A percentile compares a stretch with the other conserved stretches of the same genome.
These are phyloP conservation scores for Funneliformis caledonium DNA, from an alignment of 371 early-diverging fungal genomes.

Conservation along the genomic window DNA sequence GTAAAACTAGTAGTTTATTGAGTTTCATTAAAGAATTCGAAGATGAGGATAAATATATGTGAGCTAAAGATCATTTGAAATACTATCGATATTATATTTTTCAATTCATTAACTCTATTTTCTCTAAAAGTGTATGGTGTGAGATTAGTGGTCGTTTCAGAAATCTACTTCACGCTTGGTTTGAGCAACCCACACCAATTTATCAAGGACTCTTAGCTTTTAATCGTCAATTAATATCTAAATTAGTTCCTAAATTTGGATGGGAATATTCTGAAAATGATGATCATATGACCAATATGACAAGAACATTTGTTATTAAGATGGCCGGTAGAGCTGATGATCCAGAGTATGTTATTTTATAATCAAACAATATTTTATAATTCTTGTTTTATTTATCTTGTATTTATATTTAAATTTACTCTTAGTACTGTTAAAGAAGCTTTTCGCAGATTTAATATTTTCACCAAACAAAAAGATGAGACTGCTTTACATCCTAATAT, in stretches of 20 bases:
- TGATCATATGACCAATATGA: slow-evolving; percentile 49
- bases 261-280: slow-evolving; percentile 61
- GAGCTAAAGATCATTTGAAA: slow-evolving; percentile 4
- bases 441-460: slow-evolving; percentile 60
- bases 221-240: slow-evolving; percentile 55
- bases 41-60: slow-evolving; percentile 68
- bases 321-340: slow-evolving; percentile 55
- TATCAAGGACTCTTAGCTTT: slow-evolving; percentile 50
- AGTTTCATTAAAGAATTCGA: slow-evolving; percentile 64
- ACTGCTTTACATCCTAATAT: slow-evolving; percentile 83
- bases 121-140: slow-evolving; percentile 55
- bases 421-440: slow-evolving; percentile 59
- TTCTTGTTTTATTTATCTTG: neutral
- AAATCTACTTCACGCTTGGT: slow-evolving; percentile 53
- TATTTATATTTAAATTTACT: neutral
- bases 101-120: neutral
- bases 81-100: neutral
- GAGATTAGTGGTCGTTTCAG: slow-evolving; percentile 55
- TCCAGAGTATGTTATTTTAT: slow-evolving; percentile 31
- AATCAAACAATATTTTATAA: slow-evolving; percentile 6
- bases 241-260: slow-evolving; percentile 59
- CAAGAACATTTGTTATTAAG: slow-evolving; percentile 56
- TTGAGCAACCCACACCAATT: slow-evolving; percentile 53
- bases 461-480: slow-evolving; percentile 54
- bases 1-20: slow-evolving; percentile 60